Percentiles rank a stretch among this genome's conserved stretches.
Evolutionary conservation across 768 basidiomycete genomes (phyloP).

Genomic region (Leccinum boreale): DNA sequence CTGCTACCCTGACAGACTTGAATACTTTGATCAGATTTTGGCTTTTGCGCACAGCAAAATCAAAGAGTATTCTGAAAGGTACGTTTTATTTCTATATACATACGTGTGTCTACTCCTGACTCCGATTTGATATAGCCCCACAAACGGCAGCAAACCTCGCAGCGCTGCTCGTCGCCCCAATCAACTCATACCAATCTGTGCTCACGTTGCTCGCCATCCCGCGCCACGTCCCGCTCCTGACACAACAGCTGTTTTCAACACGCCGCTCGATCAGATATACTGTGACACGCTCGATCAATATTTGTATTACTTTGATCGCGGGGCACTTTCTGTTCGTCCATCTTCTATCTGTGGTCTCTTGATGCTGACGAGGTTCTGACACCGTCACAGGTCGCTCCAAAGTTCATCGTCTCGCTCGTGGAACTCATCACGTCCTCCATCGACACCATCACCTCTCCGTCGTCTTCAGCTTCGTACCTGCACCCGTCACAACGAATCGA

Average conservation of each 20-base stretch:
- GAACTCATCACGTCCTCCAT: too few species aligned
- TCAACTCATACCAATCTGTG: slow-evolving; percentile 94
- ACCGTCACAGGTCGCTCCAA: too few species aligned
- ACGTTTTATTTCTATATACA: neutral
- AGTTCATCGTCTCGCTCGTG: too few species aligned
- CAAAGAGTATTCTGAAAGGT: slow-evolving; percentile 82
- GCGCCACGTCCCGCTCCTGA: slow-evolving; percentile 78
- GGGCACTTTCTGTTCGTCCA: too few species aligned
- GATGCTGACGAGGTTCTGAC: too few species aligned
- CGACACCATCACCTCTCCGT: too few species aligned
- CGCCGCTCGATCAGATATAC: slow-evolving; percentile 87
- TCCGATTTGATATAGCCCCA: slow-evolving; percentile 43
- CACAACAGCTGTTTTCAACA: slow-evolving; percentile 82
- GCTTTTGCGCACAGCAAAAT: slow-evolving; percentile 82
- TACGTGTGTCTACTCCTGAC: slow-evolving; percentile 33
- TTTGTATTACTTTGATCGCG: too few species aligned
- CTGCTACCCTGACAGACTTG: slow-evolving; percentile 95
- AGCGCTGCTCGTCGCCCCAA: slow-evolving; percentile 87
- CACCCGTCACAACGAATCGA: too few species aligned
- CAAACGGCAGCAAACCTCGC: slow-evolving; percentile 90
- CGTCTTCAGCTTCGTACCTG: too few species aligned
- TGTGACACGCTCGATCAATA: too few species aligned
- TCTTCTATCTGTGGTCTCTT: too few species aligned
- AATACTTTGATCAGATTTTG: slow-evolving; percentile 96
- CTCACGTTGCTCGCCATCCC: slow-evolving; percentile 97